A percentile compares a stretch with the other conserved stretches of the same genome.
Conservation (phyloP, 1,139 yeast species). For the Geotrichum europaeum region DNA sequence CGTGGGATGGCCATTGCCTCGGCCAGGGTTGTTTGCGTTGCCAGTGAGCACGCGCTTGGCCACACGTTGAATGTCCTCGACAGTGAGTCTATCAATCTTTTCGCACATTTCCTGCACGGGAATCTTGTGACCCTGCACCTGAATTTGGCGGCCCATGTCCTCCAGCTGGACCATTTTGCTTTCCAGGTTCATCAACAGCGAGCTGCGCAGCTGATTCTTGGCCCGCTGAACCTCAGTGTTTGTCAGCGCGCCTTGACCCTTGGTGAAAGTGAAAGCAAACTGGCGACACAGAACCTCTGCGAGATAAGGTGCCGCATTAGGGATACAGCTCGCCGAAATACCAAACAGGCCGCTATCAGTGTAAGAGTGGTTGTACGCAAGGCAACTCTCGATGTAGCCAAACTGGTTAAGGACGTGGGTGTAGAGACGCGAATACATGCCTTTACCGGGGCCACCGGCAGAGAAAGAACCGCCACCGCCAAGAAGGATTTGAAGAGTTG, state of each 20-base stretch:
- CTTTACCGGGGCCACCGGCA: slow-evolving; percentile 99
- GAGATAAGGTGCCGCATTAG: slow-evolving; percentile 78
- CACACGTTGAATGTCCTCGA: slow-evolving; percentile 62
- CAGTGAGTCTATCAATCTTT: slow-evolving; percentile 62
- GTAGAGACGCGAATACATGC: slow-evolving; percentile 93
- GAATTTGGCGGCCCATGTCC: slow-evolving; percentile 92
- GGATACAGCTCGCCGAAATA: slow-evolving; percentile 74
- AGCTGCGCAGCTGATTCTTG: slow-evolving; percentile 85
- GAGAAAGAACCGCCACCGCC: slow-evolving; percentile 98
- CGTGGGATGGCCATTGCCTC: slow-evolving; percentile 63
- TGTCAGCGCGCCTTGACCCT: slow-evolving; percentile 55
- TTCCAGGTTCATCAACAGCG: slow-evolving; percentile 87
- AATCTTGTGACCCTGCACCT: slow-evolving; percentile 72
- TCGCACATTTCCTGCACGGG: slow-evolving; percentile 77
- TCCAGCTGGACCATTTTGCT: slow-evolving; percentile 87
- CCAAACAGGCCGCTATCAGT: slow-evolving; percentile 91
- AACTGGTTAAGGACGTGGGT: slow-evolving; percentile 87
- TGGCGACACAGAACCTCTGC: slow-evolving; percentile 79
- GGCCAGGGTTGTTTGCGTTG: slow-evolving; percentile 45
- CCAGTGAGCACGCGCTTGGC: slow-evolving; percentile 77
- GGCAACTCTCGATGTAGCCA: slow-evolving; percentile 85
- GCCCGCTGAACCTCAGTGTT: slow-evolving; percentile 78
- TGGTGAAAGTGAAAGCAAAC: slow-evolving; percentile 55
- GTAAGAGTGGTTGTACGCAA: slow-evolving; percentile 84
- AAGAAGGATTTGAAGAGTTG: slow-evolving; percentile 82